A percentile compares a stretch with the other conserved stretches of the same genome.
These are phyloP conservation scores for Aspergillus pseudotamarii DNA, from an alignment of 2,329 filamentous ascomycete genomes.

Conservation along the genomic window DNA sequence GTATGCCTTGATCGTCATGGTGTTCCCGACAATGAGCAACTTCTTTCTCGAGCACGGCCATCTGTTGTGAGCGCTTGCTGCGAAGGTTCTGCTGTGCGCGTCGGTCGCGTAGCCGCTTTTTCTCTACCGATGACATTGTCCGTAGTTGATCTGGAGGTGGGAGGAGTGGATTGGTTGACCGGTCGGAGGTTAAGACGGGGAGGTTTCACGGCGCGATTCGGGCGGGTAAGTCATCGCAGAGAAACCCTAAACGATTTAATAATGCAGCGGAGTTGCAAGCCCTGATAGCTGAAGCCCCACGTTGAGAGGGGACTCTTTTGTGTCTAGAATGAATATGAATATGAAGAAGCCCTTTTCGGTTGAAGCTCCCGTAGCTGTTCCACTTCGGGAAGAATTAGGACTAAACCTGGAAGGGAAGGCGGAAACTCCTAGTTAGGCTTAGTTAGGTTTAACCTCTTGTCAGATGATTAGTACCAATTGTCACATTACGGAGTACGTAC, in stretches of 20 bases:
- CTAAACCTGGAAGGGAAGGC: background rate
- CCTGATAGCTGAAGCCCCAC: background rate
- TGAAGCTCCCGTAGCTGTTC: background rate
- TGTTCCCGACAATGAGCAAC: conserved; percentile 28
- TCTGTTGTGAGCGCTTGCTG: conserved; percentile 26
- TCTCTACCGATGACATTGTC: background rate
- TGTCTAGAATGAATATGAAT: too few relatives aligned
- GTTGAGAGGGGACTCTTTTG: too few relatives aligned
- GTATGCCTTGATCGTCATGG: conserved; percentile 23
- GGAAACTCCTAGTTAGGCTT: too few relatives aligned
- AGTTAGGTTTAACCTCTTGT: too few relatives aligned
- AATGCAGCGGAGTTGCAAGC: background rate
- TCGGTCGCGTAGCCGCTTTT: conserved; percentile 31
- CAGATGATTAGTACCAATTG: too few relatives aligned
- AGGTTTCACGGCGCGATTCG: background rate
- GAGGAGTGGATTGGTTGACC: background rate
- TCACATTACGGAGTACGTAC: too few relatives aligned
- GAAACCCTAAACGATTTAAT: background rate
- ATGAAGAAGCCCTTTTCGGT: too few relatives aligned
- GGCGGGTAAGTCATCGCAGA: background rate
- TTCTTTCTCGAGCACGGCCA: conserved; percentile 22
- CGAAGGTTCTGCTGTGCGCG: conserved; percentile 31
- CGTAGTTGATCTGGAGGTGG: too few relatives aligned
- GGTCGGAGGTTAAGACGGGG: background rate
- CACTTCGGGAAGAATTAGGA: background rate